These are phyloP conservation scores for Arthrinium phaeospermum DNA, from an alignment of 2,329 filamentous ascomycete genomes.

Conservation along the genomic window DNA sequence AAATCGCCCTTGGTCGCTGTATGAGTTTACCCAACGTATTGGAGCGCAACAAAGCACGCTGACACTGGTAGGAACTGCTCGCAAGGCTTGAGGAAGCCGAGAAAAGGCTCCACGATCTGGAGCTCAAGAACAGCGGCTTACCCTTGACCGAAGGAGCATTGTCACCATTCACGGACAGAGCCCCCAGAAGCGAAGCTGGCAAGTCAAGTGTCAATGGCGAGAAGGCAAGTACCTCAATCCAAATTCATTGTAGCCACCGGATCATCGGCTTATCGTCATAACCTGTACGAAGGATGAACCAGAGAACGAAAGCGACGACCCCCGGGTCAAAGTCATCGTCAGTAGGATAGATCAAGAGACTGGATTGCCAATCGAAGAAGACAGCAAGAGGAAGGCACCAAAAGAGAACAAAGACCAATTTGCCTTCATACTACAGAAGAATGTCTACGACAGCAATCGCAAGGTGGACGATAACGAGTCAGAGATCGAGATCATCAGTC, in stretches of 20 bases:
- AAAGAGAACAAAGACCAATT: background rate
- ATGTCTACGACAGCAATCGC: background rate
- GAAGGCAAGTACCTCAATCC: background rate
- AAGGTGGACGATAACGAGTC: background rate
- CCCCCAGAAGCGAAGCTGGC: background rate
- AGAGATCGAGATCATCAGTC: constrained; percentile 17
- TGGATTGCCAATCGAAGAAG: background rate
- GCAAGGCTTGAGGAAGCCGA: background rate
- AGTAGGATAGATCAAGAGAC: background rate
- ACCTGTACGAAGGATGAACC: background rate
- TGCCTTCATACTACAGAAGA: background rate
- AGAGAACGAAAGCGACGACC: background rate
- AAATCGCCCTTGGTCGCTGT: background rate
- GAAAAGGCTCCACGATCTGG: background rate
- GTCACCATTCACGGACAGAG: background rate
- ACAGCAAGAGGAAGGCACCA: background rate
- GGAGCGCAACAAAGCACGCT: background rate
- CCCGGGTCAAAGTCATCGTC: background rate
- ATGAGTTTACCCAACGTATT: background rate
- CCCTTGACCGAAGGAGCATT: background rate
- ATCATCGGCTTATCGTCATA: background rate
- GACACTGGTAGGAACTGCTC: background rate
- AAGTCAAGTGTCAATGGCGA: background rate
- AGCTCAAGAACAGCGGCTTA: background rate
- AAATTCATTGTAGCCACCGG: background rate